Conservation (phyloP, 768 basidiomycete species). For the Pulveroboletus sp. region DNA sequence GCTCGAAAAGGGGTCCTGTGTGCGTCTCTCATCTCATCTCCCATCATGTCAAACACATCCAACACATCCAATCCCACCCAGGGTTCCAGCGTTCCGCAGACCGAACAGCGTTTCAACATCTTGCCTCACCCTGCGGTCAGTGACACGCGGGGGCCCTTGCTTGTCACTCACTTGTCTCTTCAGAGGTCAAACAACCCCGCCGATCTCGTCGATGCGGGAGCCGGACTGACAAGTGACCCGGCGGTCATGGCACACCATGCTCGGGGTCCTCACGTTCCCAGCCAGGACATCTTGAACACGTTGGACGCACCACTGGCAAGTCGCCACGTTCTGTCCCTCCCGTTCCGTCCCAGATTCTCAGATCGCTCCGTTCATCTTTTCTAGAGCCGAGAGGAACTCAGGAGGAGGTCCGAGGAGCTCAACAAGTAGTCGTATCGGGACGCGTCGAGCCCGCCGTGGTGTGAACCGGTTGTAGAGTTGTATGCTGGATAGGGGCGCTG, state of each 20-base stretch:
- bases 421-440: constrained; percentile 31
- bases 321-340: not conserved
- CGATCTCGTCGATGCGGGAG: constrained; percentile 39
- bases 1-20: not conserved
- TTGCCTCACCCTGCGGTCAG: constrained; percentile 61
- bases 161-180: not conserved
- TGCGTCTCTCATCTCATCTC: not conserved
- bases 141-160: not conserved
- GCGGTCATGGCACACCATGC: constrained; percentile 44
- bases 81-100: not conserved
- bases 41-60: constrained; percentile 15
- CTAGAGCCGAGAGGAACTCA: constrained; percentile 51
- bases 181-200: constrained; percentile 61
- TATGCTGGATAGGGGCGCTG: too few species aligned
- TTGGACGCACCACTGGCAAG: constrained; percentile 47
- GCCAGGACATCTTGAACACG: constrained; percentile 38
- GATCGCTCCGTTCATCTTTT: not conserved
- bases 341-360: not conserved
- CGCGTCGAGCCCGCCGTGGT: too few species aligned
- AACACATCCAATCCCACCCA: not conserved
- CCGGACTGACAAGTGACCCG: constrained; percentile 36
- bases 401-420: constrained; percentile 41
- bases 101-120: constrained; percentile 45
- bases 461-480: not conserved
- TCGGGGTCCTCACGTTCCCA: constrained; percentile 48